Base-by-base conservation (phyloP, 805 yeast species). In the Candida multigemmis region DNA sequence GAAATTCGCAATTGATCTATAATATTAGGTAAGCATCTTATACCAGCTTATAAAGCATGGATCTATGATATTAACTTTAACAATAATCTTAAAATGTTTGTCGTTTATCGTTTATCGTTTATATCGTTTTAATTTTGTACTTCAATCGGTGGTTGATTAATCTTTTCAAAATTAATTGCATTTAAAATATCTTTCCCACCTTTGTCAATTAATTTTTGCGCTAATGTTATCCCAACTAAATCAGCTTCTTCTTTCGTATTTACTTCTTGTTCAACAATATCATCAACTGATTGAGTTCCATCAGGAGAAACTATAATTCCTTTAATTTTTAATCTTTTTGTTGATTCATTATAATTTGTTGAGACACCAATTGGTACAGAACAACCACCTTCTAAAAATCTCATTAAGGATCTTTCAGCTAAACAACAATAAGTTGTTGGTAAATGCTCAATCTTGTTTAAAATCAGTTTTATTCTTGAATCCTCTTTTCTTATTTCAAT, bases 291-390 rank as follows among this genome's bases (percentile, higher is more conserved):
- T 35, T 72, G 64, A 5, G 58, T 53, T 8, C 98, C 98, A 49
- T 87, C 94, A 7, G 87, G 87, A 35, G 80, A 72, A 17, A 86
- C 80, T 10, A 89, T 93, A 19, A 81, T 67, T 5, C 82, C 93
- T 37, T 72, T 71, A 35, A 87, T 55, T 4, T 48, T 43, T 30
- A 86, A 62, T 6, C 37, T 38, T 19, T 65, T 54, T 0, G 74
- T 62, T 2, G 26, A 39, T 12, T 50, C 55, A 28, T 68, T 53
- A 37, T 68, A 80, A 6, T 44, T 37, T n/a, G 86, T 65, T 37
- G 74, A 69, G 16, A 85, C 95, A 27, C 98, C 98, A 38, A 91
- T 82, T 5, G 98, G 98, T 11, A 91, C 96, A 1, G 96, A 84
- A 56, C 98, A 91, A 6, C 98, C 98, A 35, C 97, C 98, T 59